phyloP scores from a whole-genome alignment of 2,329 filamentous ascomycete genomes.

The Nothomitra cinnamomea region DNA sequence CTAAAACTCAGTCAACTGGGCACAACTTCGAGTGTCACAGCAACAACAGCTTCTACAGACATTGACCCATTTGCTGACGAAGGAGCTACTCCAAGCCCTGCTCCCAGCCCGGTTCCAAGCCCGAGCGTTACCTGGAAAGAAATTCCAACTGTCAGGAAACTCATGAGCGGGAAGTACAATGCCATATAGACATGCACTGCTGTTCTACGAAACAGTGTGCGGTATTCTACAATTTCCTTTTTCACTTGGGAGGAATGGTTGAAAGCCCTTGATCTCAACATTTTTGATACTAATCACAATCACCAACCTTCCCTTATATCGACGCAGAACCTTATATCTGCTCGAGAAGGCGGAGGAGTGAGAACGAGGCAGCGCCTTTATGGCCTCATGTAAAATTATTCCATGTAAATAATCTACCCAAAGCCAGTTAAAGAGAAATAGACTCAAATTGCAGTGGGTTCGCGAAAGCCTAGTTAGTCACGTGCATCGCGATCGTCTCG shows the following conservation, averaged over 20 bases:
- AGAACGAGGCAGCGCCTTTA: too few relatives aligned
- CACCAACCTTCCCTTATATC: not conserved
- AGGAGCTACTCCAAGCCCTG: conserved; percentile 10
- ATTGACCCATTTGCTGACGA: conserved; percentile 32
- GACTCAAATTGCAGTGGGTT: too few relatives aligned
- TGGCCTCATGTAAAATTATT: too few relatives aligned
- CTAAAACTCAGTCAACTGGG: conserved; percentile 36
- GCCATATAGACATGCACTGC: conserved; percentile 19
- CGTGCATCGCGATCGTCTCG: not conserved
- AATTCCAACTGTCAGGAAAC: conserved; percentile 46
- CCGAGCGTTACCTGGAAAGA: conserved; percentile 40
- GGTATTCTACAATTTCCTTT: not conserved
- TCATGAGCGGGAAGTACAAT: conserved; percentile 63
- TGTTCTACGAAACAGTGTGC: not conserved
- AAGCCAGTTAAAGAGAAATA: too few relatives aligned
- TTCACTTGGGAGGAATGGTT: not conserved
- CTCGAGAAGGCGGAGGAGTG: not conserved
- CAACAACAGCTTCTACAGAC: conserved; percentile 12
- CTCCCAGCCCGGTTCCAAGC: conserved; percentile 10
- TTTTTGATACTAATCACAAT: not conserved
- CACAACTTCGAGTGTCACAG: conserved; percentile 20
- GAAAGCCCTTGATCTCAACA: not conserved
- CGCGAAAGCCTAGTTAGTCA: too few relatives aligned
- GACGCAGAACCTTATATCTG: not conserved
- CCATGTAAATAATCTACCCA: too few relatives aligned